Evolutionary conservation across 352 stramenopile genomes (phyloP), one percentile per base, ranked within the genome.

Genomic region (Phytophthora hibernalis): DNA sequence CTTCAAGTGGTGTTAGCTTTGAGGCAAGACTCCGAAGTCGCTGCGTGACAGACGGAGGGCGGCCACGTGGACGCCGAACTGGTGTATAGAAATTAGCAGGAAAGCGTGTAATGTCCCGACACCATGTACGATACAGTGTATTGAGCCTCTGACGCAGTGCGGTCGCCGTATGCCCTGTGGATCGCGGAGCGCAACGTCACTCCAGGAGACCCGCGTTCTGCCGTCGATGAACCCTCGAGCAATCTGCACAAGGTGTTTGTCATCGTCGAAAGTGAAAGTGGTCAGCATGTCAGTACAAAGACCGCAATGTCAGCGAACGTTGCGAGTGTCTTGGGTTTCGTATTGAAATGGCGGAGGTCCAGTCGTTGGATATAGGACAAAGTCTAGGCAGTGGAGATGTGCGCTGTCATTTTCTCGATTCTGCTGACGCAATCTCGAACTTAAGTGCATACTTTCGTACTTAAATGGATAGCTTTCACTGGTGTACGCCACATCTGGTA

Each of bases 221-320:
- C 3, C 26, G 10, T 61, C n/a, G 53, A 61, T 21, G n/a, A 30
- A 51, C 3, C 15, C 15, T 2, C 40, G 40, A 2, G 24, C 53
- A 21, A 61, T 38, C 16, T 61, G 53, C 2, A 61, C 26, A 16
- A 61, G 38, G n/a, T 61, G 33, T 40, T 61, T 61, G 53, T 61
- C 53, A 40, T 61, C 53, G 22, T 61, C 40, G 28, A 61, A 52
- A 33, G 38, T 52, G 28, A 61, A 61, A n/a, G 28, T 45, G 31
- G 30, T 49, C 6, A 10, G 22, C 35, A 50, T 37, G 21, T 15
- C 8, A n/a, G 37, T 42, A 31, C 20, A 60, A 6, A 50, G 33
- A 33, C 20, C 0, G 12, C 43, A 31, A 10, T 50, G 21, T 6
- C 3, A 31, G 7, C 43, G n/a, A 20, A 50, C 3, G 20, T 20